Conservation (phyloP, 352 stramenopile species). For the Blastocystis hominis region DNA sequence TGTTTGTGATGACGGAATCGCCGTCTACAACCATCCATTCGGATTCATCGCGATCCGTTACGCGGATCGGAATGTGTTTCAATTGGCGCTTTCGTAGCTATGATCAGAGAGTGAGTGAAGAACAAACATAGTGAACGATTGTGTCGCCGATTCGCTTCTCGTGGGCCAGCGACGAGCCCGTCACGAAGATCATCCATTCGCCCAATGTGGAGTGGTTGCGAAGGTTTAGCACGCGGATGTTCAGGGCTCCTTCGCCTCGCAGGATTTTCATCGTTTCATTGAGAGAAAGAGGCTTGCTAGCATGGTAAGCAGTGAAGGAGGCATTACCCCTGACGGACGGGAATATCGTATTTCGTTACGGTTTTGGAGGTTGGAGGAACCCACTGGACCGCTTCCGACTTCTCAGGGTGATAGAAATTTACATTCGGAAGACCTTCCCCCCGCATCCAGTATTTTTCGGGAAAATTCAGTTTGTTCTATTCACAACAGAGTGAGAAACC, state of each 20-base stretch:
- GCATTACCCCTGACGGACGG: not conserved
- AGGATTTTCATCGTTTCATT: slow-evolving; percentile 32
- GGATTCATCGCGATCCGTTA: slow-evolving; percentile 35
- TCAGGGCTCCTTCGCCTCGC: not conserved
- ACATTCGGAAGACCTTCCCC: slow-evolving; percentile 1
- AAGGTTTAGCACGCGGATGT: slow-evolving; percentile 37
- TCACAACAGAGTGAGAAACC: not conserved
- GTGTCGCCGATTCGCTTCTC: slow-evolving; percentile 47
- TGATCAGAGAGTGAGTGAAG: not conserved
- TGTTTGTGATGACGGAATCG: slow-evolving; percentile 31
- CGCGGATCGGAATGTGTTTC: slow-evolving; percentile 11
- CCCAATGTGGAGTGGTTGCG: slow-evolving; percentile 1
- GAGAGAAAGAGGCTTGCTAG: slow-evolving; percentile 36
- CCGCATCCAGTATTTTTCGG: slow-evolving; percentile 37
- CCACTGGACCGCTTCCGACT: not conserved
- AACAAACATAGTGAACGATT: slow-evolving; percentile 17
- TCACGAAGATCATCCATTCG: slow-evolving; percentile 30
- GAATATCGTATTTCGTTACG: slow-evolving; percentile 7
- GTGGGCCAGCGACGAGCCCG: not conserved
- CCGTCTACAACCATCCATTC: slow-evolving; percentile 50
- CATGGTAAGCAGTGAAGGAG: not conserved
- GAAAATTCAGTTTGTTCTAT: slow-evolving; percentile 22
- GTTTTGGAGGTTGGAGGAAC: not conserved
- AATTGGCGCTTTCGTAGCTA: slow-evolving; percentile 41
- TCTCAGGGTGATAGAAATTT: not conserved